A percentile compares a stretch with the other conserved stretches of the same genome.
Evolutionary conservation across 2,329 filamentous ascomycete species (phyloP).

Genomic region (Penicillium sp.): DNA sequence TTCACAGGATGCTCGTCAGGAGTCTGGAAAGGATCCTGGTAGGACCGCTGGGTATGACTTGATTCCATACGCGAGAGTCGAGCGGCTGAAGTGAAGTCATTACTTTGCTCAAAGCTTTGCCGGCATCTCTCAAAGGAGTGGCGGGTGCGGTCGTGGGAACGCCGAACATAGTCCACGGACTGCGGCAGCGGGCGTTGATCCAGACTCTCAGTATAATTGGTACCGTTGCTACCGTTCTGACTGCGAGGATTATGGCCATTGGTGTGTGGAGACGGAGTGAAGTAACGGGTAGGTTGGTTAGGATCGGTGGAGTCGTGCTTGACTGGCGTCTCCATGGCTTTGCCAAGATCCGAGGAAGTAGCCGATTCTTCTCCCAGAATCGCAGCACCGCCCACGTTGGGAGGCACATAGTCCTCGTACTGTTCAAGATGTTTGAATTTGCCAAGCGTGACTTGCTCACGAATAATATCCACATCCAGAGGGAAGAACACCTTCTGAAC

Average conservation of each 20-base stretch:
- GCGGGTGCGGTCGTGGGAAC: constrained; percentile 80
- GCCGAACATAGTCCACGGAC: constrained; percentile 54
- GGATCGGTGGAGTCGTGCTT: constrained; percentile 61
- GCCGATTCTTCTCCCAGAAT: constrained; percentile 36
- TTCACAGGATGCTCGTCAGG: constrained; percentile 29
- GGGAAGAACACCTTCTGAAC: constrained; percentile 93
- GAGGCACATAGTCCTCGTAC: constrained; percentile 47
- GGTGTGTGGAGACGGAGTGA: constrained; percentile 78
- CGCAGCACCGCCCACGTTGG: constrained; percentile 36
- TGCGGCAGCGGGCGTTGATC: constrained; percentile 50
- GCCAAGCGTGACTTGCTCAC: constrained; percentile 80
- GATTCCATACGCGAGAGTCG: constrained; percentile 80
- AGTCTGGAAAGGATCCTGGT: constrained; percentile 30
- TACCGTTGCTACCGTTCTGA: constrained; percentile 89
- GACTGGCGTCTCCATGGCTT: constrained; percentile 53
- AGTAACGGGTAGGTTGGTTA: constrained; percentile 87
- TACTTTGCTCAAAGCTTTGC: constrained; percentile 77
- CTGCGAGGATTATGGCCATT: constrained; percentile 74
- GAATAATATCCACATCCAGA: constrained; percentile 88
- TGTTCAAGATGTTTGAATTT: constrained; percentile 69
- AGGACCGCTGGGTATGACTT: constrained; percentile 36
- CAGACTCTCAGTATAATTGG: constrained; percentile 66
- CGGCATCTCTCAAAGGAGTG: constrained; percentile 81
- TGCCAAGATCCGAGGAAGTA: constrained; percentile 34
- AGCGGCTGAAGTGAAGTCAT: constrained; percentile 86